phyloP scores from a whole-genome alignment of 768 basidiomycete species.

The Naganishia antarctica region DNA sequence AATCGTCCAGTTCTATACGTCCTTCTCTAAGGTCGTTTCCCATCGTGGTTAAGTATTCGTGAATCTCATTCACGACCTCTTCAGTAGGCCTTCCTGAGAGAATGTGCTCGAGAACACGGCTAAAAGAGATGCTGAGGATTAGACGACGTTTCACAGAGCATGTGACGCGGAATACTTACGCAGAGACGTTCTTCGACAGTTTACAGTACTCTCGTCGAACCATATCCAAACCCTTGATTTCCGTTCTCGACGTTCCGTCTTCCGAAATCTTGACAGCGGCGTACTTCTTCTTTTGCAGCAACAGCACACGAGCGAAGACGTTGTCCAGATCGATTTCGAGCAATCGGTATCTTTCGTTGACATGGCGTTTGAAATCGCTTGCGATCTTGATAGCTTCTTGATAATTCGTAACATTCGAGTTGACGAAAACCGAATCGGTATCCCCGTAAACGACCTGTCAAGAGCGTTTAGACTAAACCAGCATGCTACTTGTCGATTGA shows the following conservation, averaged over 20 bases:
- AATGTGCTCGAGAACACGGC: slow-evolving; percentile 83
- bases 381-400: slow-evolving; percentile 87
- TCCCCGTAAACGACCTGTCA: slow-evolving; percentile 93
- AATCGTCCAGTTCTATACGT: slow-evolving; percentile 79
- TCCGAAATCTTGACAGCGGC: slow-evolving; percentile 94
- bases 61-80: slow-evolving; percentile 79
- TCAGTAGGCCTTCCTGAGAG: slow-evolving; percentile 88
- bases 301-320: slow-evolving; percentile 82
- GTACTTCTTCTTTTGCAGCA: slow-evolving; percentile 99
- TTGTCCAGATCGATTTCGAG: slow-evolving; percentile 96
- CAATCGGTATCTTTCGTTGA: slow-evolving; percentile 90
- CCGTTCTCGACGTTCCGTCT: slow-evolving; percentile 64
- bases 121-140: slow-evolving; percentile 44
- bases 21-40: slow-evolving; percentile 74
- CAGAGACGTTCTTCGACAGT: slow-evolving; percentile 85
- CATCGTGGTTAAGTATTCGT: slow-evolving; percentile 76
- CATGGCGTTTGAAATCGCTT: slow-evolving; percentile 84
- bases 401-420: slow-evolving; percentile 84
- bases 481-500: slow-evolving; percentile 74
- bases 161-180: slow-evolving; percentile 56
- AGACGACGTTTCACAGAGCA: not conserved
- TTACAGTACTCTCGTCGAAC: slow-evolving; percentile 92
- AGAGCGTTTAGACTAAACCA: slow-evolving; percentile 55
- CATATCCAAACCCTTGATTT: slow-evolving; percentile 98
- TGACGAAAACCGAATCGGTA: slow-evolving; percentile 97